Evolutionary conservation across 2,329 filamentous ascomycete species (phyloP).

Genomic region (Teratosphaeria gauchensis): DNA sequence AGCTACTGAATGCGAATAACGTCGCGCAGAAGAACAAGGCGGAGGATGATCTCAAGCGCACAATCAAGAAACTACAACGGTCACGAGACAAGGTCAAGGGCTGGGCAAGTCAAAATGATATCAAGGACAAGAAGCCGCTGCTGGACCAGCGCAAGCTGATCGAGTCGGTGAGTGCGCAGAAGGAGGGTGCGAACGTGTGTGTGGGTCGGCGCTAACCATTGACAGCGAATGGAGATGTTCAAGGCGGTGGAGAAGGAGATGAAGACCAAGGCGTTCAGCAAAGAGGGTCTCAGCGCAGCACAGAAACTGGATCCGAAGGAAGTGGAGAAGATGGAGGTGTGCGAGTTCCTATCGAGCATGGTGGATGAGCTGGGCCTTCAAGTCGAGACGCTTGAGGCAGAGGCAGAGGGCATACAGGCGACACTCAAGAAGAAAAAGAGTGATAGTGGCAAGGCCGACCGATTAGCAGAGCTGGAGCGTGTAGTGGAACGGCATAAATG

Average conservation of each 20-base stretch:
- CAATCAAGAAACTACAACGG: constrained; percentile 99
- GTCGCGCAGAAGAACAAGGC: constrained; percentile 95
- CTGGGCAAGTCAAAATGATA: constrained; percentile 96
- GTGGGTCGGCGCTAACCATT: background rate
- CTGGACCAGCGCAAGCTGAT: constrained; percentile 92
- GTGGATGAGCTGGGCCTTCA: constrained; percentile 90
- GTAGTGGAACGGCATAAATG: constrained; percentile 90
- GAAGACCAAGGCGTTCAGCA: constrained; percentile 99
- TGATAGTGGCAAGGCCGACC: constrained; percentile 63
- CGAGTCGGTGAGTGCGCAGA: constrained; percentile 61
- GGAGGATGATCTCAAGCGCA: constrained; percentile 94
- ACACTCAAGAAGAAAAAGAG: constrained; percentile 94
- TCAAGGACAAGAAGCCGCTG: constrained; percentile 97
- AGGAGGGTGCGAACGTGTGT: constrained; percentile 10
- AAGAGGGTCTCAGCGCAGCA: constrained; percentile 86
- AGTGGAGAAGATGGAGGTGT: constrained; percentile 80
- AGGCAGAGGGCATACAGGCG: constrained; percentile 75
- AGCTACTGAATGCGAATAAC: constrained; percentile 92
- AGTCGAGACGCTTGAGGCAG: constrained; percentile 85
- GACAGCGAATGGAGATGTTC: constrained; percentile 96
- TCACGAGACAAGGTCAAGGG: constrained; percentile 98
- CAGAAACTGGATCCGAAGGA: constrained; percentile 96
- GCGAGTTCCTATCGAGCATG: constrained; percentile 76
- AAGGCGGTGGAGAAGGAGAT: constrained; percentile 99
- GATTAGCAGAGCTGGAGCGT: constrained; percentile 75